These are phyloP conservation scores for Eucalyptus albens DNA, from an alignment of 345 rosid genomes.

Conservation along the genomic window DNA sequence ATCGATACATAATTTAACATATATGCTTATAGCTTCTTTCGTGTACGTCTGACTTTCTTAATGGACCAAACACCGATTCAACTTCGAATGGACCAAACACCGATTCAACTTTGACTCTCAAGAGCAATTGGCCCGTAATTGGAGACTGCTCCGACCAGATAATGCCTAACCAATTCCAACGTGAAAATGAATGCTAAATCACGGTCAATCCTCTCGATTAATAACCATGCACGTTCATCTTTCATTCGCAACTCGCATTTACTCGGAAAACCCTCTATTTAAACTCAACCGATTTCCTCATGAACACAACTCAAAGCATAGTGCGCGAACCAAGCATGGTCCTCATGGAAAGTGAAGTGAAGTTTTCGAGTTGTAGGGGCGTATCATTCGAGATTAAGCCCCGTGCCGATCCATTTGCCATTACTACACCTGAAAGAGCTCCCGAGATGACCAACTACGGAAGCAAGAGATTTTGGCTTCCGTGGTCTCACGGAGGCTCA, in stretches of 20 bases:
- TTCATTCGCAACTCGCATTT: not conserved
- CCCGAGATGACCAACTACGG: not conserved
- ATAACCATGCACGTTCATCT: not conserved
- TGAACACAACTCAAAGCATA: not conserved
- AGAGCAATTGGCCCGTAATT: not conserved
- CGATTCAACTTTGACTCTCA: not conserved
- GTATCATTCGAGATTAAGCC: slow-evolving; percentile 55
- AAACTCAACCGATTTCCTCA: not conserved
- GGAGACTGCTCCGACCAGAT: not conserved
- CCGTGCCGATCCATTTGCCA: slow-evolving; percentile 30
- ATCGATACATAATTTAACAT: not conserved
- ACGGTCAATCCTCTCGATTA: not conserved
- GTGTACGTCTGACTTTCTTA: not conserved
- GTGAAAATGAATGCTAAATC: not conserved
- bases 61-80: not conserved
- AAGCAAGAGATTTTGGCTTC: slow-evolving; percentile 14
- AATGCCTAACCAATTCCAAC: not conserved
- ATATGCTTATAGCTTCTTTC: too few species aligned
- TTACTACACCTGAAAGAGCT: not conserved
- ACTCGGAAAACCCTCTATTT: not conserved
- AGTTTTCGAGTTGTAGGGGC: slow-evolving; percentile 67
- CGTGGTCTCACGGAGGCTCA: slow-evolving; percentile 19
- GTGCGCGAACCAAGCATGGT: not conserved
- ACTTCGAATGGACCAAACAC: not conserved
- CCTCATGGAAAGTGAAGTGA: slow-evolving; percentile 23